These are phyloP conservation scores for Arxiozyma telluris DNA, from an alignment of 1,139 yeast species.

Conservation along the genomic window DNA sequence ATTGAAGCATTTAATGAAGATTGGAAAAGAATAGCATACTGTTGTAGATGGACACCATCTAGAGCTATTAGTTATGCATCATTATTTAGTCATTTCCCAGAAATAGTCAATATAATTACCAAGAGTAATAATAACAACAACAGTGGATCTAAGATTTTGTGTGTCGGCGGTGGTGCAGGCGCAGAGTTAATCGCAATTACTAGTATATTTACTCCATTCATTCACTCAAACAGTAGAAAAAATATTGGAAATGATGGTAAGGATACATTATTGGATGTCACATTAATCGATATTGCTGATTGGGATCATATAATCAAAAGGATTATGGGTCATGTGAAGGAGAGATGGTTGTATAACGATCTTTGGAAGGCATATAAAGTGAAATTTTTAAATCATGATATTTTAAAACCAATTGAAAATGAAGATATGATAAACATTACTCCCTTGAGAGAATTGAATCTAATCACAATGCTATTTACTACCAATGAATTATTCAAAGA, in stretches of 20 bases:
- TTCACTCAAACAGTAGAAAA: constrained; percentile 27
- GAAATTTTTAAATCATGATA: constrained; percentile 45
- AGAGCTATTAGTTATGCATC: constrained; percentile 68
- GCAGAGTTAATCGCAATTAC: constrained; percentile 70
- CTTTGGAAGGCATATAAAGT: constrained; percentile 33
- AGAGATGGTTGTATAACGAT: constrained; percentile 43
- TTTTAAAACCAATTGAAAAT: constrained; percentile 26
- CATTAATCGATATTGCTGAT: constrained; percentile 67
- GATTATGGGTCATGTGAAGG: constrained; percentile 37
- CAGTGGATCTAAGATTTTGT: constrained; percentile 36
- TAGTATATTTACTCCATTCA: constrained; percentile 46
- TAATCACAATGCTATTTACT: constrained; percentile 71
- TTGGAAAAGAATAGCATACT: constrained; percentile 65
- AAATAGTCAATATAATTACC: constrained; percentile 34
- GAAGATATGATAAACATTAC: constrained; percentile 10
- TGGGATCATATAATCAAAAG: constrained; percentile 51
- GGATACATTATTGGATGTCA: constrained; percentile 37
- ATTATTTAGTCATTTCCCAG: constrained; percentile 44
- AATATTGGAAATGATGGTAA: constrained; percentile 16
- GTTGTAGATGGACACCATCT: constrained; percentile 79
- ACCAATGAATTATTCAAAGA: constrained; percentile 78
- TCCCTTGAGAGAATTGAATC: constrained; percentile 23
- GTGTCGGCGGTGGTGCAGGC: constrained; percentile 87
- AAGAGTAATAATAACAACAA: constrained; percentile 9
- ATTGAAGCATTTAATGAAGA: constrained; percentile 56